These are phyloP conservation scores for Paramecium sonneborni DNA, from an alignment of 73 alveolate species.

Conservation along the genomic window DNA sequence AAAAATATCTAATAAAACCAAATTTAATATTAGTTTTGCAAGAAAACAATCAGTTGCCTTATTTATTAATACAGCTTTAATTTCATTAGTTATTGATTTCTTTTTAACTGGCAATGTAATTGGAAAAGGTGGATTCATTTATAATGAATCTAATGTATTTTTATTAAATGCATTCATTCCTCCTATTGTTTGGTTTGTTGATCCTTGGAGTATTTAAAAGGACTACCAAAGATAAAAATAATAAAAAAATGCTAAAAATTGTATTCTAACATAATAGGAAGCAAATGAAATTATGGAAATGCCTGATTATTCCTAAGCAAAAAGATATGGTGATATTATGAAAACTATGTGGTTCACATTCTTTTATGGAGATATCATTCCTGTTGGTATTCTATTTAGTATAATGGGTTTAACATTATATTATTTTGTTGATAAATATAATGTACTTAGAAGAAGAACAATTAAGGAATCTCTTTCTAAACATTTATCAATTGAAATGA, in stretches of 20 bases:
- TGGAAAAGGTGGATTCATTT: slow-evolving; percentile 57
- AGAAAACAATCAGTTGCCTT: slow-evolving; percentile 35
- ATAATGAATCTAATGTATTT: slow-evolving; percentile 56
- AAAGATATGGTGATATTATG: slow-evolving; percentile 65
- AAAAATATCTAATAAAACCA: slow-evolving; percentile 53
- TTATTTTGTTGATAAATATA: slow-evolving; percentile 54
- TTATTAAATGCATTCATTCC: slow-evolving; percentile 55
- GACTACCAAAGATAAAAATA: slow-evolving; percentile 31
- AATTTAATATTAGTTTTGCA: slow-evolving; percentile 50
- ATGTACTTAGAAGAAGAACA: slow-evolving; percentile 53
- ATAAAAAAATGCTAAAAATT: slow-evolving; percentile 11
- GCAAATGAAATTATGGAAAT: slow-evolving; percentile 57
- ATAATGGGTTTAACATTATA: slow-evolving; percentile 35
- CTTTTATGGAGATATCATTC: slow-evolving; percentile 54
- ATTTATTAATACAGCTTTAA: slow-evolving; percentile 51
- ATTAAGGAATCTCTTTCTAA: slow-evolving; percentile 52
- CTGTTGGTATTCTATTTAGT: slow-evolving; percentile 43
- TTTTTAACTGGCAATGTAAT: slow-evolving; percentile 39
- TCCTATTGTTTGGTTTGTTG: slow-evolving; percentile 58
- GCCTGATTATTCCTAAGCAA: slow-evolving; percentile 60
- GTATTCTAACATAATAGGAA: slow-evolving; percentile 31
- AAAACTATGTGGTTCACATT: slow-evolving; percentile 67
- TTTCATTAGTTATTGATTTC: slow-evolving; percentile 56
- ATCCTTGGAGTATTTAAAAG: slow-evolving; percentile 57
- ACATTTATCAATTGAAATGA: slow-evolving; percentile 39